Conservation (phyloP, 495 filamentous ascomycete genomes). For the Saxophila tyrrhenica region DNA sequence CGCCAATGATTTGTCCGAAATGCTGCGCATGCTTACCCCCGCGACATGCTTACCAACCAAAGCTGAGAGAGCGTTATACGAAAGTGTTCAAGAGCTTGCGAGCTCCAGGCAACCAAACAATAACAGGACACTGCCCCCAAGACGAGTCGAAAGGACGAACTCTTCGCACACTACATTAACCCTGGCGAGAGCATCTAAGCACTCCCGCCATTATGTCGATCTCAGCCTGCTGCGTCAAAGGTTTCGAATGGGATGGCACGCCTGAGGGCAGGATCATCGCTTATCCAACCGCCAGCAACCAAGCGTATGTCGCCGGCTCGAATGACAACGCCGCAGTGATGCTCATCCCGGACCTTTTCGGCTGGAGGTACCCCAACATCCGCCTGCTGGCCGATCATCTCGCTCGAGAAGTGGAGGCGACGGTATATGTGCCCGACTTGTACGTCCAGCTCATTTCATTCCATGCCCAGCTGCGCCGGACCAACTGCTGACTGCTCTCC, state of each 20-base stretch:
- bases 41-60: no score
- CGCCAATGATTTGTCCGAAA: no score
- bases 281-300: conserved; percentile 16
- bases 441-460: conserved; percentile 12
- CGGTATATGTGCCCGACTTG: conserved; percentile 41
- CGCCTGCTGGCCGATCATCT: conserved; percentile 41
- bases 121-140: background rate
- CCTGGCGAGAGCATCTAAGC: background rate
- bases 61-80: background rate
- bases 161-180: background rate
- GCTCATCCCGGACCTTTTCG: conserved; percentile 39
- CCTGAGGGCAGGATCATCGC: conserved; percentile 19
- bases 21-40: no score
- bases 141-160: background rate
- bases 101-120: background rate
- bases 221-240: conserved; percentile 17
- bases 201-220: conserved; percentile 2
- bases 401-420: conserved; percentile 37
- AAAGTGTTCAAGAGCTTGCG: background rate
- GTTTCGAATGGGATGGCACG: conserved; percentile 26
- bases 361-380: conserved; percentile 39
- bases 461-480: background rate
- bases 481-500: background rate
- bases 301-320: conserved; percentile 23
- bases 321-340: conserved; percentile 34